Conservation (phyloP, 2,329 filamentous ascomycete genomes). For the Basipetospora chlamydospora region DNA sequence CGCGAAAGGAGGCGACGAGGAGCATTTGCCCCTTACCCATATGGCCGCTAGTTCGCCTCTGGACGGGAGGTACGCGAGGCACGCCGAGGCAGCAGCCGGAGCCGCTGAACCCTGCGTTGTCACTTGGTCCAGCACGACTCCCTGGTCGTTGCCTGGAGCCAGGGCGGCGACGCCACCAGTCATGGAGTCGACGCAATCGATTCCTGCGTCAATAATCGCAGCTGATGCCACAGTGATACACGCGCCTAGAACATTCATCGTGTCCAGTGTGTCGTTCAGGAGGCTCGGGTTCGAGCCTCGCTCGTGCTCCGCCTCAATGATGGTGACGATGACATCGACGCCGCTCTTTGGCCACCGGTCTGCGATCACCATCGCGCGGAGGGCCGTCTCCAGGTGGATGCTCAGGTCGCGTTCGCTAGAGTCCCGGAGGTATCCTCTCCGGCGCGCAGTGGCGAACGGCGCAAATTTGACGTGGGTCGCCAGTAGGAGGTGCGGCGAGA, state of each 20-base stretch:
- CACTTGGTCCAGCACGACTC: constrained; percentile 64
- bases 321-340: constrained; percentile 84
- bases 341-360: constrained; percentile 98
- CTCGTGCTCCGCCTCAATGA: constrained; percentile 87
- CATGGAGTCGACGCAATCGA: constrained; percentile 87
- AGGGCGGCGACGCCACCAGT: constrained; percentile 80
- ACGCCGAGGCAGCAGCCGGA: constrained; percentile 69
- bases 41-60: constrained; percentile 88
- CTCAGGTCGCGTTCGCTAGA: constrained; percentile 76
- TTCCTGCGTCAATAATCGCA: constrained; percentile 84
- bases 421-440: constrained; percentile 77
- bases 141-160: constrained; percentile 20
- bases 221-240: constrained; percentile 91
- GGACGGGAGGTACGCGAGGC: constrained; percentile 74
- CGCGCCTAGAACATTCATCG: constrained; percentile 81
- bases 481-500: constrained; percentile 82
- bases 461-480: constrained; percentile 94
- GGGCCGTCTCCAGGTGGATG: constrained; percentile 78
- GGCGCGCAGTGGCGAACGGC: constrained; percentile 72
- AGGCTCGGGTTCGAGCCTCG: constrained; percentile 30
- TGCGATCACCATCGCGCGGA: constrained; percentile 79
- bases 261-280: constrained; percentile 59
- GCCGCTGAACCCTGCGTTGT: constrained; percentile 67
- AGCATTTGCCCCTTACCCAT: constrained; percentile 69
- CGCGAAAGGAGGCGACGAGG: constrained; percentile 20